Evolutionary conservation across 768 basidiomycete genomes (phyloP), one percentile per base, ranked within the genome.

Genomic region (Leucosporidium creatinivorum): DNA sequence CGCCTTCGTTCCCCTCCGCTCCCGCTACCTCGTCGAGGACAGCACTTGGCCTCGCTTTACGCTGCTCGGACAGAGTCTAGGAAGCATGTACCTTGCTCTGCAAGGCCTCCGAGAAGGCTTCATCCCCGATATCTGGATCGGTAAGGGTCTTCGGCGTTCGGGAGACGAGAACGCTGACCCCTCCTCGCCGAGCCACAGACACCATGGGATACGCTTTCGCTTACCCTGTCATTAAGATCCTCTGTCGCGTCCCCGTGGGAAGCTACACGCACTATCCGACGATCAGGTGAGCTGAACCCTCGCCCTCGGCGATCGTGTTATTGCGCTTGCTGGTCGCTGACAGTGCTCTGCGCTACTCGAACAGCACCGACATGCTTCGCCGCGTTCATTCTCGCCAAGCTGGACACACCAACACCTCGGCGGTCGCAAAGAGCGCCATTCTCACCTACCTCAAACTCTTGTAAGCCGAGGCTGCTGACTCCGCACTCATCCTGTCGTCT

Each of bases 121-220:
- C 28, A 83, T 93, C 55, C 93, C 93, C 2, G 91, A 98, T 78
- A 80, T 94, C 1, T 99, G 86, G 79, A 88, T 99, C 48, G 93
- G 93, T 92, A 55, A 47, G 84, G 69, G 56, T 50, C 21, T 33
- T 51, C 50, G 50, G 23, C 50, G 50, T 51, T 26, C 33, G 50
- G 4, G 13, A 23, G 23, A 3, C 21, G 50, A 26, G 17, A 13
- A 3, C 13, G 55, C 18, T 56, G 55, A 28, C 9, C 3, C 49
- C 17, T 23, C 50, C 7, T 23, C 13, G 50, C 8, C 7, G 50
- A 4, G 1, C 50, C 2, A n/a, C 21, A 96, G 94, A 99, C 77
- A 91, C 93, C 0, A 98, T 98, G 93, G 96, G 96, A 33, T 96
- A 93, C 73, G 92, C 93, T 0, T 97, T 97, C 76, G 91, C 91